These are phyloP conservation scores for Sungouiella thailandica DNA, from an alignment of 805 yeast species.

Conservation along the genomic window DNA sequence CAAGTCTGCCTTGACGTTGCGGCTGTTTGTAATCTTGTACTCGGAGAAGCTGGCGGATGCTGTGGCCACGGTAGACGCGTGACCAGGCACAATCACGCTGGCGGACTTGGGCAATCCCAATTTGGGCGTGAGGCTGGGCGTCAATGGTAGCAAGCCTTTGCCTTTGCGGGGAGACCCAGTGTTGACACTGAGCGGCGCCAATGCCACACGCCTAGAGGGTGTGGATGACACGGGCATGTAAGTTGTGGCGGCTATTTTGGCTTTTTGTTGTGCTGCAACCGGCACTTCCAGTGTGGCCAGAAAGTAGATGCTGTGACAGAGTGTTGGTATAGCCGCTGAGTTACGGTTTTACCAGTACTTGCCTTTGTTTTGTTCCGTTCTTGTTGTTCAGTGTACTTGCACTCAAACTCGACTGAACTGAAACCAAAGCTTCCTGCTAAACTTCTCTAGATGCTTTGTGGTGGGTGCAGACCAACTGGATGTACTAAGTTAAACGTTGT, in stretches of 20 bases:
- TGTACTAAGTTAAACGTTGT: no score
- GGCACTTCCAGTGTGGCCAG: neutral
- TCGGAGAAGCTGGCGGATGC: conserved; percentile 22
- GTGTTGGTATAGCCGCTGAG: no score
- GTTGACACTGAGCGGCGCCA: conserved; percentile 33
- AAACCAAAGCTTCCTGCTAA: no score
- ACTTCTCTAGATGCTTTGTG: no score
- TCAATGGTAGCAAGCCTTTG: conserved; percentile 11
- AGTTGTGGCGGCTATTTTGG: neutral
- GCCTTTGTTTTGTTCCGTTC: no score
- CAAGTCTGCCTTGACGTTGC: conserved; percentile 31
- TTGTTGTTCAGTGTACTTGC: no score
- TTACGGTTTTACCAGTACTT: no score
- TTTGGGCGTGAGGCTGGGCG: conserved; percentile 14
- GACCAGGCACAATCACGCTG: conserved; percentile 6
- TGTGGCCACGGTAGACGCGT: conserved; percentile 5
- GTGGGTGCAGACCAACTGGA: no score
- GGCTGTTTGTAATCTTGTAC: conserved; percentile 16
- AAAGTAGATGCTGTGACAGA: neutral
- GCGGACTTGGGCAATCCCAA: conserved; percentile 12
- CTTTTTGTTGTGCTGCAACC: neutral
- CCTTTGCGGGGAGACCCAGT: conserved; percentile 14
- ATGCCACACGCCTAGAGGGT: conserved; percentile 29
- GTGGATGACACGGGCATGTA: conserved; percentile 14
- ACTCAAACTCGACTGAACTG: no score